A percentile compares a stretch with the other conserved stretches of the same genome.
These are phyloP conservation scores for Zostera marina DNA, from an alignment of 116 monocot species.

Conservation along the genomic window DNA sequence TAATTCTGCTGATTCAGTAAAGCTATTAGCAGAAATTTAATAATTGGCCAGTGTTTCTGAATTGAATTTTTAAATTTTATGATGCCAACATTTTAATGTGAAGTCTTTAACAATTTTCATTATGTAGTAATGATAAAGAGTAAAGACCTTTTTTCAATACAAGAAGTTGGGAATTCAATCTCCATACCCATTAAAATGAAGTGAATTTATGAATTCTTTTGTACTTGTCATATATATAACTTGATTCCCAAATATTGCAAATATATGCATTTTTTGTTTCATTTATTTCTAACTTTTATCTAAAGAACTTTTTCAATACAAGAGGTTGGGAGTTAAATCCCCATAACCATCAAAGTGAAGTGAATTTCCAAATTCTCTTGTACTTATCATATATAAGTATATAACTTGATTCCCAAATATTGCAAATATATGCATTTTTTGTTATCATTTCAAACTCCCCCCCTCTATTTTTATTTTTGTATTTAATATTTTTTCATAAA, in stretches of 20 bases:
- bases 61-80: background rate
- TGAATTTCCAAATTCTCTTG: no score
- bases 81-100: background rate
- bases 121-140: no score
- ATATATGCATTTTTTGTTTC: background rate
- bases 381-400: background rate
- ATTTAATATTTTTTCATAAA: background rate
- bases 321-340: no score
- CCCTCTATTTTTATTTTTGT: background rate
- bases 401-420: background rate
- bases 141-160: no score
- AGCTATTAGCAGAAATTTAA: background rate
- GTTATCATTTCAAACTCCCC: background rate
- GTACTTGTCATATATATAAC: background rate
- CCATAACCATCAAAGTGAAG: no score
- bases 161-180: no score
- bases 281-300: no score
- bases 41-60: background rate
- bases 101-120: no score
- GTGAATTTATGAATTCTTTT: no score
- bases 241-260: background rate
- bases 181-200: no score
- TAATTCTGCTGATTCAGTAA: constrained; percentile 24
- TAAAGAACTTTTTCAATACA: no score
- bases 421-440: background rate